Conservation (phyloP, 2,329 filamentous ascomycete genomes). For the Penicillium sp. region DNA sequence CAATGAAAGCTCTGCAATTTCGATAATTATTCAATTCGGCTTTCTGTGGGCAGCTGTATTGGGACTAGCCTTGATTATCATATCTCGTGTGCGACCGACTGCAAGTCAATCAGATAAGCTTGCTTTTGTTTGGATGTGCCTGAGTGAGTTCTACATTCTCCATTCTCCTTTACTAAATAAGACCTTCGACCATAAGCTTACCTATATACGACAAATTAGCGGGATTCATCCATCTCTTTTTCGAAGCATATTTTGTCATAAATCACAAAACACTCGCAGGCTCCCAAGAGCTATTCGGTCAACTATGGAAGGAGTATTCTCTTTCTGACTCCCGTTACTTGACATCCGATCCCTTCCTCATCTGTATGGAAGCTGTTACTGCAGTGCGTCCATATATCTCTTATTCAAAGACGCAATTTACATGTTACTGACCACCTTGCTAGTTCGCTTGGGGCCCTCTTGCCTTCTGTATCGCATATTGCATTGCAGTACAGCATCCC, state of each 20-base stretch:
- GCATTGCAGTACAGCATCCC: slow-evolving; percentile 49
- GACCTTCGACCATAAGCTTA: not conserved
- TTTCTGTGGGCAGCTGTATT: slow-evolving; percentile 55
- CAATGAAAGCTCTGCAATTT: slow-evolving; percentile 57
- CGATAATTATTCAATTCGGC: slow-evolving; percentile 58
- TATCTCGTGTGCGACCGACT: slow-evolving; percentile 49
- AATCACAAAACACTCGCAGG: slow-evolving; percentile 61
- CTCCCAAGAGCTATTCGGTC: slow-evolving; percentile 67
- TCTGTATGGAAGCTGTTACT: slow-evolving; percentile 78
- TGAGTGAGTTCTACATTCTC: slow-evolving; percentile 48
- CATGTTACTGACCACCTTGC: not conserved
- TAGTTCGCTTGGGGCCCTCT: slow-evolving; percentile 55
- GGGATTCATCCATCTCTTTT: slow-evolving; percentile 63
- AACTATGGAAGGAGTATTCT: slow-evolving; percentile 87
- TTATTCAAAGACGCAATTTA: too few relatives aligned
- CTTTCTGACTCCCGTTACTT: slow-evolving; percentile 80
- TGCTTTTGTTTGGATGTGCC: slow-evolving; percentile 65
- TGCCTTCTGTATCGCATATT: slow-evolving; percentile 49
- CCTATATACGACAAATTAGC: not conserved
- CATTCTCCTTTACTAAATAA: not conserved
- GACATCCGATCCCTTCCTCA: slow-evolving; percentile 71
- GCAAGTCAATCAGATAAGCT: slow-evolving; percentile 52
- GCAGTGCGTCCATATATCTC: slow-evolving; percentile 48
- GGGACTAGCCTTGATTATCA: slow-evolving; percentile 49
- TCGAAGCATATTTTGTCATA: slow-evolving; percentile 75